Evolutionary conservation across 2,329 filamentous ascomycete genomes (phyloP).

Genomic region (Penicillium sp.): DNA sequence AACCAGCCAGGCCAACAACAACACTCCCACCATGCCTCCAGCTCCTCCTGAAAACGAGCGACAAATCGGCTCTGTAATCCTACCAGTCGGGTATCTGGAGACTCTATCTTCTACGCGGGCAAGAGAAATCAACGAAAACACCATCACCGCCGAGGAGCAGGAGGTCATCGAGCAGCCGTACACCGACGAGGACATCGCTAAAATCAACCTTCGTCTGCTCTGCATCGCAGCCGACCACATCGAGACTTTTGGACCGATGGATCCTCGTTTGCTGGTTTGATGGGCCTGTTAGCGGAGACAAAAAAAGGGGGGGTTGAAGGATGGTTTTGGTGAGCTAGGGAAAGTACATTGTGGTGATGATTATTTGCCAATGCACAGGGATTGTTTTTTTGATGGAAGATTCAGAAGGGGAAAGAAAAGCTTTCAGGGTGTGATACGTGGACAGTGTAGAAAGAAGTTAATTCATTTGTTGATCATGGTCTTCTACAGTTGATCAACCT

Average conservation of each 20-base stretch:
- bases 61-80: no score
- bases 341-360: no score
- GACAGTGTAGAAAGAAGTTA: no score
- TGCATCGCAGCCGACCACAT: neutral
- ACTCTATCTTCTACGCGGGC: neutral
- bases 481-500: no score
- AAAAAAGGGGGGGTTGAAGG: neutral
- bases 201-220: neutral
- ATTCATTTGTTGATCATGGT: no score
- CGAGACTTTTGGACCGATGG: neutral
- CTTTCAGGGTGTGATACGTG: no score
- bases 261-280: neutral
- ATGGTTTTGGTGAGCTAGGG: neutral
- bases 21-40: no score
- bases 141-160: no score
- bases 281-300: neutral
- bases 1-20: neutral
- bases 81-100: neutral
- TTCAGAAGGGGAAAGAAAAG: neutral
- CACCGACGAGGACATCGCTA: neutral
- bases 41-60: no score
- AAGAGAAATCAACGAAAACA: no score
- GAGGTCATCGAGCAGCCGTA: no score
- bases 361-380: neutral
- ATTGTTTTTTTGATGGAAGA: neutral